A percentile compares a stretch with the other conserved stretches of the same genome.
Evolutionary conservation across 805 yeast genomes (phyloP).

Genomic region (Candida maesae): DNA sequence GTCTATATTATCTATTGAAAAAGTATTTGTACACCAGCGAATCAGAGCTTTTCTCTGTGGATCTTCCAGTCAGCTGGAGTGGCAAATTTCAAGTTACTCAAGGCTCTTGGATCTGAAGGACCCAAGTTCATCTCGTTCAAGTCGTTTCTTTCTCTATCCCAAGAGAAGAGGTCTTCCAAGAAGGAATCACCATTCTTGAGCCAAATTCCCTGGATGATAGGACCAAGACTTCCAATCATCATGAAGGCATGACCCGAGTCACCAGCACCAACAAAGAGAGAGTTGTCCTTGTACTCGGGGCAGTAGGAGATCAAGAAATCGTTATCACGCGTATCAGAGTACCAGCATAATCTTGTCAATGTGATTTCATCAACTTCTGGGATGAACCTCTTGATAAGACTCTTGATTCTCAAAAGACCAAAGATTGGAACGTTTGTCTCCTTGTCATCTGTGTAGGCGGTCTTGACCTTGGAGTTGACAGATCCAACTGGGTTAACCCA

Average conservation of each 20-base stretch:
- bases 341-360: conserved; percentile 32
- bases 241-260: conserved; percentile 39
- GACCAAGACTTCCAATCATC: conserved; percentile 35
- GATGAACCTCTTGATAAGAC: conserved; percentile 23
- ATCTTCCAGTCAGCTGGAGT: conserved; percentile 23
- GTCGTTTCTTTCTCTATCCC: conserved; percentile 26
- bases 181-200: conserved; percentile 16
- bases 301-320: conserved; percentile 34
- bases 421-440: conserved; percentile 29
- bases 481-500: conserved; percentile 27
- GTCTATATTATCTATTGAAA: no score
- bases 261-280: conserved; percentile 34
- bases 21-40: no score
- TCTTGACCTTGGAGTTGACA: conserved; percentile 26
- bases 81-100: conserved; percentile 25
- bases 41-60: no score
- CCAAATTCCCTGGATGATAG: conserved; percentile 21
- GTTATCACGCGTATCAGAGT: conserved; percentile 33
- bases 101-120: conserved; percentile 26
- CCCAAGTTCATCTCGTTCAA: conserved; percentile 26
- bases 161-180: conserved; percentile 23
- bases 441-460: conserved; percentile 24
- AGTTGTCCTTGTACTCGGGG: conserved; percentile 28
- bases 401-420: conserved; percentile 27
- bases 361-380: conserved; percentile 27